These are phyloP conservation scores for Oryza australiensis DNA, from an alignment of 176 grass and related monocot genomes.

Conservation along the genomic window DNA sequence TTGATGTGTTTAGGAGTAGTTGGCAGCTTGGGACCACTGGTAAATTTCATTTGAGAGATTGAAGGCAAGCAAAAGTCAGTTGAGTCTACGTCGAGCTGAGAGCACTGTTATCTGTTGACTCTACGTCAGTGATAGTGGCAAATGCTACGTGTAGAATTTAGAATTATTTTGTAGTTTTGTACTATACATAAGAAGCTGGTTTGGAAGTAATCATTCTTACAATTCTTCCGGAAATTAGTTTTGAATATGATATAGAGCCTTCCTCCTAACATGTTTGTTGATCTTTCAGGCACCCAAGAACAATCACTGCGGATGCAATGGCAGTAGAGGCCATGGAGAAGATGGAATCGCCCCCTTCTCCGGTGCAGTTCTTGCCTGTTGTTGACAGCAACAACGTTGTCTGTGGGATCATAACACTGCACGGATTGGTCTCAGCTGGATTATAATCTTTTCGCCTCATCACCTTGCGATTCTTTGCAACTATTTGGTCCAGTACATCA, in stretches of 20 bases:
- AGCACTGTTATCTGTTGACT: neutral
- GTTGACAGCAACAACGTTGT: slow-evolving; percentile 61
- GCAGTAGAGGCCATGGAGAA: slow-evolving; percentile 82
- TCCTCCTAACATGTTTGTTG: neutral
- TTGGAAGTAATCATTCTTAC: neutral
- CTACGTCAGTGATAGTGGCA: neutral
- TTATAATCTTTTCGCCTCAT: slow-evolving; percentile 33
- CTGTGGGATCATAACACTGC: slow-evolving; percentile 84
- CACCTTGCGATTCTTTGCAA: slow-evolving; percentile 9
- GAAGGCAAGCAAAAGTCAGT: neutral
- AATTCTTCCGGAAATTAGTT: neutral
- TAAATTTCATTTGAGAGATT: neutral
- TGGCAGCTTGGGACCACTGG: neutral
- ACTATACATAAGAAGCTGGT: neutral
- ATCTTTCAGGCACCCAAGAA: slow-evolving; percentile 69
- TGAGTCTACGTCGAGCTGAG: neutral
- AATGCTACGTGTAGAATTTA: neutral
- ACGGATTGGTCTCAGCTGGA: slow-evolving; percentile 85
- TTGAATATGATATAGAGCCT: neutral
- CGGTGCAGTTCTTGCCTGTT: slow-evolving; percentile 95
- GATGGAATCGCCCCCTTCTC: slow-evolving; percentile 87
- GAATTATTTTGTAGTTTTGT: neutral
- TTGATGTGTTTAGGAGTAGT: neutral
- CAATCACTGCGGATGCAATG: slow-evolving; percentile 83
- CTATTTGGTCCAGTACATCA: neutral